Conservation (phyloP, 2,329 filamentous ascomycete species). For the Nigrospora oryzae region DNA sequence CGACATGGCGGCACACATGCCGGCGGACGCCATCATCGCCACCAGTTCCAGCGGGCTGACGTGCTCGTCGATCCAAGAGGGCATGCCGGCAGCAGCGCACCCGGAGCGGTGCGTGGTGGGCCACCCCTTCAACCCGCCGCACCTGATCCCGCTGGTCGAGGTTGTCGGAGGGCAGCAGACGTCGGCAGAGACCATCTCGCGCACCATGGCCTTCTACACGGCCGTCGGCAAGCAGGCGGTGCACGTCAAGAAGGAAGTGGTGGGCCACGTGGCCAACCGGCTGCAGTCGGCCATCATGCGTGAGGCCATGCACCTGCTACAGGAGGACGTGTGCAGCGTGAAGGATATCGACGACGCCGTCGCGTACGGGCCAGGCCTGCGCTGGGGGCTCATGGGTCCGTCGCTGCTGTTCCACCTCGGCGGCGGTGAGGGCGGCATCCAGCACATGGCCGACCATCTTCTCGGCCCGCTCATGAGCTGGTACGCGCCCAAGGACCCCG, state of each 20-base stretch:
- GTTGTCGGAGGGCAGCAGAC: constrained; percentile 29
- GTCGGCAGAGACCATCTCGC: constrained; percentile 8
- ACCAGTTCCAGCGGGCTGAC: constrained; percentile 29
- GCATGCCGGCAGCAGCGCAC: constrained; percentile 10
- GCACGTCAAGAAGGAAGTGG: constrained; percentile 28
- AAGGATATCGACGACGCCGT: constrained; percentile 10
- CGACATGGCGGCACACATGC: constrained; percentile 20
- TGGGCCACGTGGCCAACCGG: constrained; percentile 34
- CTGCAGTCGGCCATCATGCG: constrained; percentile 29
- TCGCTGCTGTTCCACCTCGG: constrained; percentile 10
- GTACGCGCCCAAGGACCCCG: constrained; percentile 11
- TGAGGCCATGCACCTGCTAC: constrained; percentile 22
- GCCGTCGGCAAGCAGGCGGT: constrained; percentile 29
- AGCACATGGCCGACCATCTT: constrained; percentile 11
- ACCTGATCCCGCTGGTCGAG: constrained; percentile 37
- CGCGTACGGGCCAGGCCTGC: constrained; percentile 8
- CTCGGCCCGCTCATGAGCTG: constrained; percentile 11
- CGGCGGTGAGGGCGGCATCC: constrained; percentile 9
- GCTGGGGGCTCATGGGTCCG: constrained; percentile 12
- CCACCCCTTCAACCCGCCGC: constrained; percentile 40
- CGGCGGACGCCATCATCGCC: constrained; percentile 25
- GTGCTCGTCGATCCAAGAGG: constrained; percentile 18
- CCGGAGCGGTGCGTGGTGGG: constrained; percentile 29
- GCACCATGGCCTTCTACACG: constrained; percentile 27
- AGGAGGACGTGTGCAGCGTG: constrained; percentile 7